Conservation (phyloP, 1,284 basidiomycete genomes). For the Ceratobasidium sp. region DNA sequence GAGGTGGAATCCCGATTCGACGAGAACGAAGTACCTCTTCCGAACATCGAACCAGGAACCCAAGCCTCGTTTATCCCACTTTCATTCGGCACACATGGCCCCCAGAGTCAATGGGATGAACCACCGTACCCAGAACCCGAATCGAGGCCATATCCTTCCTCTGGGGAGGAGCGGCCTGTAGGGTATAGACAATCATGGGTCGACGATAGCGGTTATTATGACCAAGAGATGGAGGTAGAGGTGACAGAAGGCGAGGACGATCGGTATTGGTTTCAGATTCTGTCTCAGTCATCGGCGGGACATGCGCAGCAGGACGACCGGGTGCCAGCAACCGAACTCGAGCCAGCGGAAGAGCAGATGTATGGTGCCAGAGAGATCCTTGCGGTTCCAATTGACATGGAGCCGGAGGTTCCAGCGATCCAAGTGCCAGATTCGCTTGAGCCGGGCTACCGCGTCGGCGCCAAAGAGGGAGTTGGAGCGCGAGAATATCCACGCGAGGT, state of each 20-base stretch:
- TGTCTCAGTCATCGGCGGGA: neutral
- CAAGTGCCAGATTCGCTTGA: neutral
- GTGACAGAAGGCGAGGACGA: neutral
- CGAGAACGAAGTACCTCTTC: neutral
- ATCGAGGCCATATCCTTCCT: neutral
- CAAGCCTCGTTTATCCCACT: constrained; percentile 13
- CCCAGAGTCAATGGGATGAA: neutral
- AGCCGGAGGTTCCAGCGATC: neutral
- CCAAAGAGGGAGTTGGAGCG: too few species aligned
- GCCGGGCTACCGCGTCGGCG: too few species aligned
- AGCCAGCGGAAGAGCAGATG: too few species aligned
- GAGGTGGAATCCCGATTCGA: neutral
- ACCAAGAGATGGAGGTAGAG: constrained; percentile 3
- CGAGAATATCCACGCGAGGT: too few species aligned
- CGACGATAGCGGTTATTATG: constrained; percentile 10
- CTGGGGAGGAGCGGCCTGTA: neutral
- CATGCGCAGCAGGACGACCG: neutral
- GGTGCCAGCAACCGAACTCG: neutral
- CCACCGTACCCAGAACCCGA: neutral
- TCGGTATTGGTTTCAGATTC: constrained; percentile 10
- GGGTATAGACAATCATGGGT: constrained; percentile 1
- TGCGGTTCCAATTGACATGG: neutral
- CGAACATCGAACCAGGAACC: neutral
- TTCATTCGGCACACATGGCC: neutral
- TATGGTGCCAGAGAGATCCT: neutral